Base-by-base conservation (phyloP, 768 basidiomycete species). In the Tephrocybe sp. region DNA sequence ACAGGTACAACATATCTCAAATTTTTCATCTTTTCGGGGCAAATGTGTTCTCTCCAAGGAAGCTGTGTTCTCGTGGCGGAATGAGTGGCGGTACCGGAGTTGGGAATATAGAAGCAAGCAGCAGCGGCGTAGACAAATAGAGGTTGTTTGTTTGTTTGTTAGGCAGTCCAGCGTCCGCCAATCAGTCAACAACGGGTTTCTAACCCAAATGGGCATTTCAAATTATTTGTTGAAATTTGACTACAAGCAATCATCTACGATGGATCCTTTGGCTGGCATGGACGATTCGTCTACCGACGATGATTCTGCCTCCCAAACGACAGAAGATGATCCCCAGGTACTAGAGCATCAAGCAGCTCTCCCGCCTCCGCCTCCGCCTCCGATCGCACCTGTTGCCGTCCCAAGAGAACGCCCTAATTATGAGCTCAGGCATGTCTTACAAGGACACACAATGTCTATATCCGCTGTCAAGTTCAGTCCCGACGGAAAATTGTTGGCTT, bases 401-500 rank as follows among this genome's bases (percentile, higher is more conserved):
- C 63, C 66, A 25, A 69, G 75, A 54, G 69, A 79, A 53, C 68
- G 72, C 54, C 89, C 88, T n/a, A 76, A 85, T 56, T 92, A 92
- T 62, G 72, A 81, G 58, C 78, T 86, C 2, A 73, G 74, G 41
- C 82, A 87, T 65, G 81, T 79, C 1, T 73, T 94, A 28, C 69
- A 71, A 2, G 95, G 92, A 0, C 94, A 98, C 63, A 84, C 83
- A 5, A 80, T 82, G 60, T 86, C 88, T 0, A 86, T 97, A 44
- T 93, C 93, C 24, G 84, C 92, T 16, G 85, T 95, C 52, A 92
- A 91, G 65, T 98, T 97, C 66, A 92, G 92, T 60, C 88, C 89
- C 0, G 89, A 96, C 63, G 95, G 95, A 9, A 80, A 79, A 18
- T 69, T 86, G 13, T 73, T 97, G 18, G 92, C 92, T 15, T 92